Conservation (phyloP, 2,329 filamentous ascomycete species). For the Sporothrix phasma region DNA sequence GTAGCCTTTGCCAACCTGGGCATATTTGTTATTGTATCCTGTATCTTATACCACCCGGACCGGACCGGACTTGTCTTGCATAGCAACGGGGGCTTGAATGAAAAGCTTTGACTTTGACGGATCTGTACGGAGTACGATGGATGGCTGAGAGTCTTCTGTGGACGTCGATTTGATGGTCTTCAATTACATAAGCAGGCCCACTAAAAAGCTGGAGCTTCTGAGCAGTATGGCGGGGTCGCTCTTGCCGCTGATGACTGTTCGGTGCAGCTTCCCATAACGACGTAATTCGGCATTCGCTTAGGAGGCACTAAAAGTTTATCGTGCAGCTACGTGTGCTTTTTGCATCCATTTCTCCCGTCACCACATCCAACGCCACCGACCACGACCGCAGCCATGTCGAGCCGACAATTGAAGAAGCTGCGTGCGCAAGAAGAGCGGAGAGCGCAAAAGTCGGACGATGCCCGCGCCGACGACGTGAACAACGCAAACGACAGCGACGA, state of each 20-base stretch:
- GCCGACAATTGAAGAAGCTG: conserved; percentile 41
- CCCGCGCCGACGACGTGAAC: conserved; percentile 20
- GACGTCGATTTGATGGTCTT: too few species aligned
- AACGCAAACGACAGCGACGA: conserved; percentile 25
- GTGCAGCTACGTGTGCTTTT: not conserved
- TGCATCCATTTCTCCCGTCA: not conserved
- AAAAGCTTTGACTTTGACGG: too few species aligned
- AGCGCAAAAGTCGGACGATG: conserved; percentile 23
- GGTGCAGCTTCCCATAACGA: not conserved
- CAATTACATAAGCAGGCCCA: not conserved
- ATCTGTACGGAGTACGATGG: too few species aligned
- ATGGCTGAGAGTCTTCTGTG: too few species aligned
- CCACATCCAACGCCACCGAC: not conserved
- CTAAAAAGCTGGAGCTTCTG: not conserved
- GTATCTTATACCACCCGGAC: not conserved
- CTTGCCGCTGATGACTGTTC: not conserved
- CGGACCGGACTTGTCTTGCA: not conserved
- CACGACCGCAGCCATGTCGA: conserved; percentile 35
- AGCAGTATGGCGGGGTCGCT: not conserved
- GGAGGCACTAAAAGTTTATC: not conserved
- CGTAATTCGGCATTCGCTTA: not conserved
- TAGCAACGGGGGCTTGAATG: not conserved
- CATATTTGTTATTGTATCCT: not conserved
- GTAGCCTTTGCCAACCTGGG: not conserved
- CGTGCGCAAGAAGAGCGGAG: conserved; percentile 37